Base-by-base conservation (phyloP, 2,329 filamentous ascomycete species). In the Dothistroma septosporum region DNA sequence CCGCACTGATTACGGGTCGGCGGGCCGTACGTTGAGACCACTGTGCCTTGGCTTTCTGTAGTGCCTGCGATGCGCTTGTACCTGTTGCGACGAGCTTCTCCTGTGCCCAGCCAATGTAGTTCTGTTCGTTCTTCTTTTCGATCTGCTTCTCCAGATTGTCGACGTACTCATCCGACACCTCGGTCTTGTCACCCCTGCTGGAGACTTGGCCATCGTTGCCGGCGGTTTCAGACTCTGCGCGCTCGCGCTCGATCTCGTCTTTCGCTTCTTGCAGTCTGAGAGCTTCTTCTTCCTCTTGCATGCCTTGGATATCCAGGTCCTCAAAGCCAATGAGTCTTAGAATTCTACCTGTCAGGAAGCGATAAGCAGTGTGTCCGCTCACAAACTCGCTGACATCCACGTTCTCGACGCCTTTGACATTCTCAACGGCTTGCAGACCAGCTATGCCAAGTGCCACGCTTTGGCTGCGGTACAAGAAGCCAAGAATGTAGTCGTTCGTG, bases 401-500 rank as follows among this genome's bases (percentile, higher is more conserved):
- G 35, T 83, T 85, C 59, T 83, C 78, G 0, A 94, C 82, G 2
- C 88, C 88, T 5, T 84, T 81, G 16, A 92, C 84, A 9, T 81
- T 83, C 60, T 85, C 76, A 24, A 95, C 84, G 33, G 85, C 81
- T 72, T 96, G 89, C 1, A 97, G 78, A 0, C 92, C 93, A 0
- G 92, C 92, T 47, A 96, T 85, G 3, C 92, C 92, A 46, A 90
- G 83, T 65, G 94, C 88, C 31, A 96, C 83, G 61, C 87, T 92
- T 46, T 89, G 91, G 2, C 91, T 88, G 49, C 92, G 86, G 74
- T 97, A 96, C 19, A 96, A 79, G 72, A 96, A 93, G 0, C 86
- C 92, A 0, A 97, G 85, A 33, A 97, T 86, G 70, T 91, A 90
- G 75, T 97, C 92, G 62, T 94, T 92, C 56, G 88, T 86, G 1